Evolutionary conservation across 495 filamentous ascomycete genomes (phyloP), one percentile per base, ranked within the genome.

Genomic region (Elaphomyces granulatus): DNA sequence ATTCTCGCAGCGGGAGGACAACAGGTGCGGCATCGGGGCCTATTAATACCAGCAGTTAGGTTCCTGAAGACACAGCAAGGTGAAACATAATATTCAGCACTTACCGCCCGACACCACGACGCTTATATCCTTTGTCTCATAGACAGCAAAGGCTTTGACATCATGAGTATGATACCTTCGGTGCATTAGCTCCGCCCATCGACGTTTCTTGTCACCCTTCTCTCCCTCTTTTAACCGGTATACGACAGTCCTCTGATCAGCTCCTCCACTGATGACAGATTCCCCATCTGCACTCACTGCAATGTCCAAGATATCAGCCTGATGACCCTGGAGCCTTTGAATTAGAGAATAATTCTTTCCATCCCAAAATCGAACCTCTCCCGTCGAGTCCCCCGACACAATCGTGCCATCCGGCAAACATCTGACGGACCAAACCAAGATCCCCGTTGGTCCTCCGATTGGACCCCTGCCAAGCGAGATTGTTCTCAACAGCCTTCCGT

Each of bases 111-210:
- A 94, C 10, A 87, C 86, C 7, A 92, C 66, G 31, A 96, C 72
- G 47, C 85, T 95, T 52, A 94, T 72, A 31, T 72, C 72, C 39
- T 74, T 80, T 14, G 78, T 77, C 56, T 95, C 87, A 39, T 84
- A 96, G 12, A 82, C 75, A 36, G 87, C 86, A 74, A 99, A 84
- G 10, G 87, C 75, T 60, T 95, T 94, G 45, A 96, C 85, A 65
- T 99, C 90, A 53, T 95, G 86, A 10, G 70, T 71, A 51, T 99
- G 92, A 51, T 83, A 82, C 51, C 86, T 69, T 41, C 78, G 66
- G 48, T 93, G 84, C 46, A 74, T 77, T n/a, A 83, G 62, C 60
- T 90, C 85, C 9, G 73, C 77, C 92, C 92, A 96, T 52, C 81
- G 68, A 43, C 55, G 55, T 20, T 62, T 63, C 36, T 75, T 71